phyloP scores from a whole-genome alignment of 1,284 basidiomycete species.

The Mycosarcoma maydis region DNA sequence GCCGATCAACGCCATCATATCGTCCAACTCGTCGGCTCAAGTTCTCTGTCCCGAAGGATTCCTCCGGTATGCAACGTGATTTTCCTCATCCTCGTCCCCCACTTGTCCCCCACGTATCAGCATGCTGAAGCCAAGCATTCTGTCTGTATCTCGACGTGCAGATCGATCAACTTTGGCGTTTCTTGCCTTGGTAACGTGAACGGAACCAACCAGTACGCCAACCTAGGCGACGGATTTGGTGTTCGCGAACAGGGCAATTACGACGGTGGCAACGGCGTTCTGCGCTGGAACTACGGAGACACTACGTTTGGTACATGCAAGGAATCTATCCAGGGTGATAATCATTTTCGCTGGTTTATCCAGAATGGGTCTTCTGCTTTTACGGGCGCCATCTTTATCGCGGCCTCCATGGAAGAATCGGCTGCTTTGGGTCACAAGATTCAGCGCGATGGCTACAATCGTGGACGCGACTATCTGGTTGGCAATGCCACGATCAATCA shows the following conservation, averaged over 20 bases:
- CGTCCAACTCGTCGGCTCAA: slow-evolving; percentile 46
- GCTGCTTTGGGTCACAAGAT: slow-evolving; percentile 51
- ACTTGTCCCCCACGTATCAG: neutral
- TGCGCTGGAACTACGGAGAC: slow-evolving; percentile 60
- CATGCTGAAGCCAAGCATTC: no score
- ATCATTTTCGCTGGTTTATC: slow-evolving; percentile 89
- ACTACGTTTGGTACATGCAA: slow-evolving; percentile 53
- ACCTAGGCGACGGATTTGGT: slow-evolving; percentile 56
- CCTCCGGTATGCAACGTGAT: slow-evolving; percentile 60
- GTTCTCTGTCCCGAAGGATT: slow-evolving; percentile 62
- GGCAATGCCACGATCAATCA: slow-evolving; percentile 60
- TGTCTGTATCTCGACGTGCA: slow-evolving; percentile 8
- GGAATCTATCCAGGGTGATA: slow-evolving; percentile 86
- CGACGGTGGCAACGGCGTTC: slow-evolving; percentile 54
- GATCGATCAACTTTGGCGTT: slow-evolving; percentile 63
- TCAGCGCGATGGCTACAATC: slow-evolving; percentile 56
- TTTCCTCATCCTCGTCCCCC: neutral
- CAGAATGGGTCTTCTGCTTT: slow-evolving; percentile 76
- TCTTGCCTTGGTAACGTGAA: slow-evolving; percentile 64
- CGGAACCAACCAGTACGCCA: slow-evolving; percentile 53
- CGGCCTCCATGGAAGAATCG: slow-evolving; percentile 66
- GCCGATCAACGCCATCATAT: slow-evolving; percentile 64
- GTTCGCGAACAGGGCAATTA: slow-evolving; percentile 52
- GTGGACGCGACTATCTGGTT: slow-evolving; percentile 76
- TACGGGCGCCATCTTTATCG: slow-evolving; percentile 84